Evolutionary conservation across 164 flowering plant genomes (phyloP), one percentile per base, ranked within the genome.

Genomic region (Cinnamomum chago): DNA sequence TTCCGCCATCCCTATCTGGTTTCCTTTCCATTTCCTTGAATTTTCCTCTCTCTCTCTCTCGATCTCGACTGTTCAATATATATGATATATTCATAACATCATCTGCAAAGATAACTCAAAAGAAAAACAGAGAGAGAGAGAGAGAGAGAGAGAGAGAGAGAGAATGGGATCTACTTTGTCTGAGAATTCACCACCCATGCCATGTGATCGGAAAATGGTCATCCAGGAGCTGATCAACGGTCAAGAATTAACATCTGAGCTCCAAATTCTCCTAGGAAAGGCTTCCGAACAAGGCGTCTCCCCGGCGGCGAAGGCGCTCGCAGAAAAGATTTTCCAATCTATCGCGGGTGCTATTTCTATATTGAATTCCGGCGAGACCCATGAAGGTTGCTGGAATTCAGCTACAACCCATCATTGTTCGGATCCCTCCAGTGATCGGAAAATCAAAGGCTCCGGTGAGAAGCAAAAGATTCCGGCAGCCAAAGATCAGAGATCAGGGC

Each of bases 401-500:
- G 71, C 67, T n/a, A 18, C 27, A 51, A 30, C 78, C 30, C 18
- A 20, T 2, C 33, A 47, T 5, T 35, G 65, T 65, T 72, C 71
- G 0, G 58, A 71, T 10, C 24, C 50, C 25, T 77, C 35, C 50
- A 62, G 62, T 77, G 72, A 47, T 62, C 28, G 67, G 60, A 58
- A 33, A 67, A 24, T n/a, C 7, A 70, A 72, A 60, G 68, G 28
- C 13, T 72, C 79, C 72, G 79, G 72, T n/a, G 65, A 67, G 60
- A 72, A n/a, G 9, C 66, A 30, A 22, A 67, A 50, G 70, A 24
- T 7, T 40, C 25, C 40, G 33, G 58, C 51, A 12, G 13, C 68
- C 2, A 68, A 60, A 10, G 35, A 40, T 35, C 40, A 47, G 15
- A 77, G 66, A 30, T 3, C 35, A 68, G 58, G 75, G 5, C 47